Evolutionary conservation across 345 rosid genomes (phyloP).

Genomic region (Corymbia maculata): DNA sequence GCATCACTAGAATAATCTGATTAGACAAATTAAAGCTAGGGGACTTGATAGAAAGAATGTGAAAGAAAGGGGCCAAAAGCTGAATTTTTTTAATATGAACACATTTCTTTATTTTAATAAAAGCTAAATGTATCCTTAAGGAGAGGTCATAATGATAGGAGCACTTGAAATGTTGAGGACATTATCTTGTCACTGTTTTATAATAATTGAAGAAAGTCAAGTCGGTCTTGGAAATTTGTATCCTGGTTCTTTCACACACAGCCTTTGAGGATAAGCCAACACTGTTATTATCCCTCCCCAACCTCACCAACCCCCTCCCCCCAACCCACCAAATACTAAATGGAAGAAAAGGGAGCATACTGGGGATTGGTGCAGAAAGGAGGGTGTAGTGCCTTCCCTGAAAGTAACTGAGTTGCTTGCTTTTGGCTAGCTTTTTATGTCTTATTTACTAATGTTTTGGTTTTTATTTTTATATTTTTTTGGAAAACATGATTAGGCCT

Average conservation of each 20-base stretch:
- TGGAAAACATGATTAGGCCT: conserved; percentile 43
- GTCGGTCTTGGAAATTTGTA: background rate
- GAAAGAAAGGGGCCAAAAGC: background rate
- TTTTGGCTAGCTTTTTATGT: background rate
- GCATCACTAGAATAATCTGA: background rate
- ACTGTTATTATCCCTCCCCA: background rate
- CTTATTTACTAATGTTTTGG: background rate
- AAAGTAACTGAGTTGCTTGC: background rate
- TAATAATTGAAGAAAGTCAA: background rate
- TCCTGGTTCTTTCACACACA: background rate
- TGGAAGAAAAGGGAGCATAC: background rate
- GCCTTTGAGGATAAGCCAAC: background rate
- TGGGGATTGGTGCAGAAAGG: background rate
- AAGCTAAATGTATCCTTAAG: background rate
- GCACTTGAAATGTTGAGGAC: background rate
- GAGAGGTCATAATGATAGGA: background rate
- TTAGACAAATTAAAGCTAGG: background rate
- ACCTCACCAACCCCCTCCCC: background rate
- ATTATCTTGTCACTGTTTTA: background rate
- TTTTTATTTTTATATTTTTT: background rate
- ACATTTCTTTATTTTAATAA: background rate
- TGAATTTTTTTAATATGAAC: background rate
- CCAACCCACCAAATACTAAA: background rate
- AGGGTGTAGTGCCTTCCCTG: background rate
- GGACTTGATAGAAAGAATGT: background rate